phyloP scores from a whole-genome alignment of 441 rosid genomes.

The Erodium trifolium region DNA sequence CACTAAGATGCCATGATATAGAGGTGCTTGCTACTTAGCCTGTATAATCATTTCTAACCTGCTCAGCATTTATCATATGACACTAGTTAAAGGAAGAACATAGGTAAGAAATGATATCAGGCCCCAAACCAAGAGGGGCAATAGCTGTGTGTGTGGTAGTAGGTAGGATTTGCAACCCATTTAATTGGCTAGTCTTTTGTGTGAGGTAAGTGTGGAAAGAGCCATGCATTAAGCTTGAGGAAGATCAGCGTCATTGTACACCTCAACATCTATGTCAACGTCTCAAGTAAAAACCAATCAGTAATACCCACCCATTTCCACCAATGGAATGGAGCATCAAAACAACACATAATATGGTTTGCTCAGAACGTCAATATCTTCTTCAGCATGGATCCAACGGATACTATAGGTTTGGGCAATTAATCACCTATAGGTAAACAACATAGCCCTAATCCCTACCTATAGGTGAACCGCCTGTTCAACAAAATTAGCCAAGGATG shows the following conservation, averaged over 20 bases:
- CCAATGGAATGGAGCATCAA: background rate
- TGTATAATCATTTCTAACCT: background rate
- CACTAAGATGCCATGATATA: constrained; percentile 22
- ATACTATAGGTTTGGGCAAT: background rate
- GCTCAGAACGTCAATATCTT: background rate
- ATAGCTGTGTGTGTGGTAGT: too few species aligned
- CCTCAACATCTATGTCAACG: background rate
- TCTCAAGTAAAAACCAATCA: background rate
- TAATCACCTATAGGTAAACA: too few species aligned
- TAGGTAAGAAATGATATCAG: background rate
- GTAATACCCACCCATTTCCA: background rate
- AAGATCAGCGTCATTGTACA: background rate
- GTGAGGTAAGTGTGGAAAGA: background rate
- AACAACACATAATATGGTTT: background rate
- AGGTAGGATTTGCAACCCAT: background rate
- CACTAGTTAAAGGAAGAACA: background rate
- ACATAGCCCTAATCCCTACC: too few species aligned
- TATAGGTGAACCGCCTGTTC: too few species aligned
- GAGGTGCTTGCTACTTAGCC: constrained; percentile 3
- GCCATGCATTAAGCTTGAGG: background rate
- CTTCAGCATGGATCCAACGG: background rate
- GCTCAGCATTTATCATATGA: background rate
- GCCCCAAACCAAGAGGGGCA: background rate
- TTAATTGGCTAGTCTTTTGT: background rate
- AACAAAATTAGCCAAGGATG: too few species aligned